phyloP scores from a whole-genome alignment of 352 stramenopile genomes.

The Globisporangium nagaii region DNA sequence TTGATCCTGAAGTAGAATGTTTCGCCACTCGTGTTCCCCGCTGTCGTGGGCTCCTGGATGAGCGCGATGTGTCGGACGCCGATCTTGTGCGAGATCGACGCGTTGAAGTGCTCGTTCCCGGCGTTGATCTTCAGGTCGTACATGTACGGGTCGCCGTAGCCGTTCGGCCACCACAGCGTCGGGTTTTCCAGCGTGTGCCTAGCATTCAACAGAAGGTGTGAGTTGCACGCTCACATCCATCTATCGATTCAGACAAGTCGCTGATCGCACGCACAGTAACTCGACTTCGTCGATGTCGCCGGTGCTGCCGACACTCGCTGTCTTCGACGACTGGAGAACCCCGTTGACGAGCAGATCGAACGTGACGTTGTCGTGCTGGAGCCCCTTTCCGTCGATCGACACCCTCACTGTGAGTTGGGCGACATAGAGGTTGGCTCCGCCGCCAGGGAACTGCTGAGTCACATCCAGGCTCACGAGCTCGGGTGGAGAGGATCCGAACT shows the following conservation, averaged over 20 bases:
- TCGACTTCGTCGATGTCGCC: slow-evolving; percentile 17
- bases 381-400: slow-evolving; percentile 19
- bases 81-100: slow-evolving; percentile 35
- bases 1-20: slow-evolving; percentile 82
- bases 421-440: slow-evolving; percentile 23
- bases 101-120: slow-evolving; percentile 17
- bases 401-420: slow-evolving; percentile 39
- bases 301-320: slow-evolving; percentile 11
- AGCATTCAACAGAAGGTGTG: neutral
- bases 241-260: neutral
- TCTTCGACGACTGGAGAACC: slow-evolving; percentile 13
- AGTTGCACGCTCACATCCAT: neutral
- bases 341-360: slow-evolving; percentile 47
- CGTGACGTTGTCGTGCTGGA: slow-evolving; percentile 28
- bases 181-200: slow-evolving; percentile 41
- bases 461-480: slow-evolving; percentile 36
- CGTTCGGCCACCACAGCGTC: slow-evolving; percentile 67
- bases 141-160: slow-evolving; percentile 54
- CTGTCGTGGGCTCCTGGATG: slow-evolving; percentile 42
- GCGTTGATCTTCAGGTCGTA: slow-evolving; percentile 51
- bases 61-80: slow-evolving; percentile 64
- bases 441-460: slow-evolving; percentile 27
- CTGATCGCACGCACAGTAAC: slow-evolving; percentile 22
- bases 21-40: slow-evolving; percentile 33
- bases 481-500: slow-evolving; percentile 17